These are phyloP conservation scores for Camellia granthamiana DNA, from an alignment of 148 eudicot genomes.

Conservation along the genomic window DNA sequence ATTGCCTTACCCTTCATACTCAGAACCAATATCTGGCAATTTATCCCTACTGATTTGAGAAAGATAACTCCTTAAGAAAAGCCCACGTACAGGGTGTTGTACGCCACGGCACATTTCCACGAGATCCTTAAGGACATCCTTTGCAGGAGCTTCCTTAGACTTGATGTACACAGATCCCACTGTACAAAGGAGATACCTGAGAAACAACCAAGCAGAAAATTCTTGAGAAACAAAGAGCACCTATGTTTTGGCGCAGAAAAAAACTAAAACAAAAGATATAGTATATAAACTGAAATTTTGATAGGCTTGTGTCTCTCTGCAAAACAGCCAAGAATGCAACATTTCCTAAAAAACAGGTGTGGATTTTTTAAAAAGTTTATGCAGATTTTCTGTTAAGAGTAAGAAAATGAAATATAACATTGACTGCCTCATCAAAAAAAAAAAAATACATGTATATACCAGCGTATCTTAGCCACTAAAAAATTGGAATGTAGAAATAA, in stretches of 20 bases:
- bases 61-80: slow-evolving; percentile 92
- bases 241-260: neutral
- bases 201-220: slow-evolving; percentile 22
- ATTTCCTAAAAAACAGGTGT: neutral
- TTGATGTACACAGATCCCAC: slow-evolving; percentile 95
- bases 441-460: too few relatives aligned
- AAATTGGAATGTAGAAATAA: neutral
- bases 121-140: slow-evolving; percentile 93
- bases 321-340: neutral
- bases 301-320: neutral
- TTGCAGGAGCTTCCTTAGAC: slow-evolving; percentile 98
- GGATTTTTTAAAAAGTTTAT: neutral
- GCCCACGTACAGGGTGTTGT: slow-evolving; percentile 96
- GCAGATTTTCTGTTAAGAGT: neutral
- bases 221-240: slow-evolving; percentile 36
- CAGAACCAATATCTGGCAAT: slow-evolving; percentile 95
- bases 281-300: neutral
- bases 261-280: neutral
- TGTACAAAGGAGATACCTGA: slow-evolving; percentile 92
- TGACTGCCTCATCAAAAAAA: neutral
- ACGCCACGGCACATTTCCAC: slow-evolving; percentile 99
- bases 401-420: neutral
- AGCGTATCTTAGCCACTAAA: neutral
- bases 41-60: slow-evolving; percentile 96
- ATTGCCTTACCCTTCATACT: slow-evolving; percentile 90